Conservation (phyloP, 805 yeast genomes). For the Kazachstania psychrophila region DNA sequence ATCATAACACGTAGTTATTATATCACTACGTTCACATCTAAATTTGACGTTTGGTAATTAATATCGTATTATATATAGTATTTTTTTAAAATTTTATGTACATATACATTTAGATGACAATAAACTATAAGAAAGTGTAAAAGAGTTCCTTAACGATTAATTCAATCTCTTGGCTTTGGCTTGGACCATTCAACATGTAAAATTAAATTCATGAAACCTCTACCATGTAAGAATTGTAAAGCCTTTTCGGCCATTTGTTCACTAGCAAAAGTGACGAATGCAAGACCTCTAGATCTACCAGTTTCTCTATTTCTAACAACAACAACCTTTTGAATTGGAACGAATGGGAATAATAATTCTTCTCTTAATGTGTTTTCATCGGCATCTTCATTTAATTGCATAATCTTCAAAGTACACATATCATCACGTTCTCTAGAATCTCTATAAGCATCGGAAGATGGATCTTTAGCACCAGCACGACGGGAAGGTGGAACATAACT, state of each 20-base stretch:
- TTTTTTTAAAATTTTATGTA: too few relatives aligned
- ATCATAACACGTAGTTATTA: too few relatives aligned
- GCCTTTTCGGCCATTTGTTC: slow-evolving; percentile 69
- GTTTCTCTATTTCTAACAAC: slow-evolving; percentile 88
- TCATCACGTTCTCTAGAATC: slow-evolving; percentile 65
- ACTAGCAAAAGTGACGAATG: slow-evolving; percentile 75
- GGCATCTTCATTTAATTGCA: slow-evolving; percentile 81
- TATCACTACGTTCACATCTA: too few relatives aligned
- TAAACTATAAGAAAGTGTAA: background rate
- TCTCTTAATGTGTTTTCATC: slow-evolving; percentile 71
- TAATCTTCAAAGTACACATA: slow-evolving; percentile 75
- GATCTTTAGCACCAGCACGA: slow-evolving; percentile 35
- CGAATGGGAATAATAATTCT: slow-evolving; percentile 61
- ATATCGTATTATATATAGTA: too few relatives aligned
- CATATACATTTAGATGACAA: slow-evolving; percentile 2
- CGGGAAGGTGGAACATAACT: slow-evolving; percentile 57
- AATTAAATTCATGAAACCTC: slow-evolving; percentile 86
- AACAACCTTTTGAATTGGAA: slow-evolving; percentile 62
- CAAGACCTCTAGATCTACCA: slow-evolving; percentile 90
- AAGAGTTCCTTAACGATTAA: background rate
- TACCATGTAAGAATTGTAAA: slow-evolving; percentile 68
- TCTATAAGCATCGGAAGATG: slow-evolving; percentile 34
- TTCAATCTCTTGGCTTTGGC: slow-evolving; percentile 25
- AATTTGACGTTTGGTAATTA: too few relatives aligned
- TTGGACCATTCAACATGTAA: slow-evolving; percentile 56